Evolutionary conservation across 2,329 filamentous ascomycete genomes (phyloP), one percentile per base, ranked within the genome.

Genomic region (Myriosclerotinia duriaeana): DNA sequence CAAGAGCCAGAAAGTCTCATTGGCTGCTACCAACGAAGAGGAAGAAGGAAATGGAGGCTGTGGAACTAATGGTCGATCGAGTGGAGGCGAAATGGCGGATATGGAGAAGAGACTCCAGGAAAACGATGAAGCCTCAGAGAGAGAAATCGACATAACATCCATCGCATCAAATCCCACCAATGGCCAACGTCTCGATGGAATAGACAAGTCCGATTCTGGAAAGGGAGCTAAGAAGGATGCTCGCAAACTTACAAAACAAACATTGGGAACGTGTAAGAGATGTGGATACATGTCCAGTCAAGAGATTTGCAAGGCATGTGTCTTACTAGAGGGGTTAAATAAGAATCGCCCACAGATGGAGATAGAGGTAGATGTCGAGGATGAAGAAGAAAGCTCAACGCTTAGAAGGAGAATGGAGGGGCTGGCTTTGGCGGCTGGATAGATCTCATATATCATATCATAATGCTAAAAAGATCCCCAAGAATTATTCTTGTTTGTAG

Each of bases 231-330:
- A 71, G 67, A 72, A 74, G 70, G 69, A 75, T 66, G 42, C 76
- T 17, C 68, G 75, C 60, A 80, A 79, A 69, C 69, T 79, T 14
- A 79, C 83, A n/a, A 84, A 86, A 73, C 91, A 94, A 77, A 88
- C 88, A 17, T 84, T 97, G 72, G 92, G 94, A 1, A 89, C 88
- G 70, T 99, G 95, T 75, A 86, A 89, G 74, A 89, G 87, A 63
- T 99, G 95, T 73, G 95, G 95, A 17, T 99, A 98, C 77, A 90
- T 99, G 78, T 97, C 95, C 2, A 97, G 93, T 73, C 95, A 99
- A 78, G 85, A 87, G 40, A 86, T 97, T 50, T 99, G 95, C 79
- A 96, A 99, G 78, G 95, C 95, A 0, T 99, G 95, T 77, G 89
- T 88, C 69, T 81, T 99, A 54, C 84, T 99, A 3, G 93, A 98